Evolutionary conservation across 2,329 filamentous ascomycete species (phyloP).

Genomic region (Taxawa tesnikishii): DNA sequence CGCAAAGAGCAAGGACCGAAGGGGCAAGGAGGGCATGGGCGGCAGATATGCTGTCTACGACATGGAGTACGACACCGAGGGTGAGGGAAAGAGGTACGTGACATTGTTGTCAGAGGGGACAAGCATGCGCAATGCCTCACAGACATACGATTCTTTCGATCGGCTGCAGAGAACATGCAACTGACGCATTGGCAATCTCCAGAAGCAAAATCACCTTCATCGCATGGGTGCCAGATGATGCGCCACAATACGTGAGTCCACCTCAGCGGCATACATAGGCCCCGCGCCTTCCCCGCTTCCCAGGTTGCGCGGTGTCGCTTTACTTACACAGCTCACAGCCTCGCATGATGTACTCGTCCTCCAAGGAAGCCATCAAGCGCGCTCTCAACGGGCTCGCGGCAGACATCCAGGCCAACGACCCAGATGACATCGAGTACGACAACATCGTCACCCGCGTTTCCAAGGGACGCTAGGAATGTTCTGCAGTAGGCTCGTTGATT

Average conservation of each 20-base stretch:
- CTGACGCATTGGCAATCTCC: not conserved
- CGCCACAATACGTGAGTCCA: conserved; percentile 58
- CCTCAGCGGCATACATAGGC: too few relatives aligned
- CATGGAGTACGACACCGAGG: conserved; percentile 63
- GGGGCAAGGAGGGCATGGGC: conserved; percentile 43
- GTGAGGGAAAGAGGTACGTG: conserved; percentile 51
- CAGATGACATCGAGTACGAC: conserved; percentile 69
- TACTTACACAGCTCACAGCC: conserved; percentile 22
- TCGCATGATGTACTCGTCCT: conserved; percentile 85
- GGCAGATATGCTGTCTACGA: conserved; percentile 79
- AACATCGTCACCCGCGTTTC: conserved; percentile 45
- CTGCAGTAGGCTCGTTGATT: too few relatives aligned
- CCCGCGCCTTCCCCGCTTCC: too few relatives aligned
- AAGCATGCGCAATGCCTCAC: not conserved
- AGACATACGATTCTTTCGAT: not conserved
- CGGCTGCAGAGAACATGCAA: too few relatives aligned
- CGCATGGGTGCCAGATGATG: conserved; percentile 72
- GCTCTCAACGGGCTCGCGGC: conserved; percentile 60
- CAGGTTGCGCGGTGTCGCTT: not conserved
- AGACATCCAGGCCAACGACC: conserved; percentile 76
- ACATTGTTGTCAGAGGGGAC: not conserved
- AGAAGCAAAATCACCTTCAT: conserved; percentile 68
- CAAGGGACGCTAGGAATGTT: conserved; percentile 28
- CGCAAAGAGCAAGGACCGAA: conserved; percentile 60
- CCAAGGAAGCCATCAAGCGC: conserved; percentile 76